A percentile compares a stretch with the other conserved stretches of the same genome.
phyloP scores from a whole-genome alignment of 176 grass and related monocot species.

The Eragrostis curvula region DNA sequence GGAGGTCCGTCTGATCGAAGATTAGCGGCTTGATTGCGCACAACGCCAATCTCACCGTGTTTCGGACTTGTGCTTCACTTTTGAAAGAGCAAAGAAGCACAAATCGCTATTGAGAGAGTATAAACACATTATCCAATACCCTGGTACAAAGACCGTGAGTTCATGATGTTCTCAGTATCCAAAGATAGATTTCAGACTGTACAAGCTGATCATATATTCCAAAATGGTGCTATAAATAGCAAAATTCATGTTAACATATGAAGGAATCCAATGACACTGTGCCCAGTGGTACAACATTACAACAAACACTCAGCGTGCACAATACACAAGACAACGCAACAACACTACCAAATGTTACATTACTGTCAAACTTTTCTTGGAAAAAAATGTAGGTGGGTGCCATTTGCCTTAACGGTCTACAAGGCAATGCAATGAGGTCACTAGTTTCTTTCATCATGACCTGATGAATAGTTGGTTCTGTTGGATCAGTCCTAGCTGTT shows the following conservation, averaged over 20 bases:
- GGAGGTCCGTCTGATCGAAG: neutral
- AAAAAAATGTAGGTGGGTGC: neutral
- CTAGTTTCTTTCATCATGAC: neutral
- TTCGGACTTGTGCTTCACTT: neutral
- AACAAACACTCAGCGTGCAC: neutral
- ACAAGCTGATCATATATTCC: neutral
- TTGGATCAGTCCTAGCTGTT: conserved; percentile 25
- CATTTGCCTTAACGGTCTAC: conserved; percentile 1
- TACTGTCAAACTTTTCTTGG: neutral
- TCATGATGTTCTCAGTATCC: neutral
- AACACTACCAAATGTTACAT: conserved; percentile 4
- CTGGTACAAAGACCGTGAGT: neutral
- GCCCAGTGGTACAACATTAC: neutral
- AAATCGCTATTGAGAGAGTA: no score
- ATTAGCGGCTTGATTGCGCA: no score
- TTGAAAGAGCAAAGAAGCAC: neutral
- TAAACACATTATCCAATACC: no score
- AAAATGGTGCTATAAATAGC: neutral
- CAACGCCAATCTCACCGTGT: no score
- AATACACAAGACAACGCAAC: neutral
- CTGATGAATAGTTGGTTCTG: conserved; percentile 12
- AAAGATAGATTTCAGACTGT: neutral
- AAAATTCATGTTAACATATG: neutral
- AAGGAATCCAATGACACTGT: neutral
- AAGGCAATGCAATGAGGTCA: conserved; percentile 11